Evolutionary conservation across 306 rosid genomes (phyloP), one percentile per base, ranked within the genome.

Genomic region (Ammopiptanthus mongolicus): DNA sequence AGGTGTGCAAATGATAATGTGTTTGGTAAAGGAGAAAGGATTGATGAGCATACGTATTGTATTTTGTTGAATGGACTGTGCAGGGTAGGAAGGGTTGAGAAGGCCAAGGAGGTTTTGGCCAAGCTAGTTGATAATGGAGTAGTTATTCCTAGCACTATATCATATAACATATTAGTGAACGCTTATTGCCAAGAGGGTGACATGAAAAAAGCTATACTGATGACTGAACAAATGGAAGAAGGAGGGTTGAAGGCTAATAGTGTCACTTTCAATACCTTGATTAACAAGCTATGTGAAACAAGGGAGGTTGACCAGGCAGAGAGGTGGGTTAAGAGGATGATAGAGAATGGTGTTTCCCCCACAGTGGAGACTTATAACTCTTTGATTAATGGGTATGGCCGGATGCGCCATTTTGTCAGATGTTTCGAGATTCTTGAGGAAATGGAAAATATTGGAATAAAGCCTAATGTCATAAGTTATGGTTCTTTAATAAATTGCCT

Each of bases 371-470:
- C 90, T 1, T 91, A 85, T 71, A 89, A 89, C 81, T 62, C 73
- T 50, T 84, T 91, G 65, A 86, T 93, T 28, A 74, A 86, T 58
- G 89, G 98, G 56, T 89, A 89, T 19, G 98, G 96, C 55, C 81
- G 41, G 75, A 56, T 37, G 70, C 3, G 74, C 12, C 52, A 74
- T 51, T 89, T 89, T 19, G 83, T 77, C 6, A 88, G 77, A 81
- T 91, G 97, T 85, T 91, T 87, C 1, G 81, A 83, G 80, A 84
- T 89, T 77, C 86, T 93, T 21, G 89, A 91, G 78, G 93, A 89
- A 75, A 93, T 93, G 87, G 98, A 93, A 72, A 75, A 72, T 36
- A 65, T 28, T 57, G 96, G 90, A 79, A 82, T 85, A 53, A 84
- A 82, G 77, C 93, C 98, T 73, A 91, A 88, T 75, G 89, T 84